Evolutionary conservation across 169 alveolate species (phyloP).

Genomic region (Eimeria falciformis): DNA sequence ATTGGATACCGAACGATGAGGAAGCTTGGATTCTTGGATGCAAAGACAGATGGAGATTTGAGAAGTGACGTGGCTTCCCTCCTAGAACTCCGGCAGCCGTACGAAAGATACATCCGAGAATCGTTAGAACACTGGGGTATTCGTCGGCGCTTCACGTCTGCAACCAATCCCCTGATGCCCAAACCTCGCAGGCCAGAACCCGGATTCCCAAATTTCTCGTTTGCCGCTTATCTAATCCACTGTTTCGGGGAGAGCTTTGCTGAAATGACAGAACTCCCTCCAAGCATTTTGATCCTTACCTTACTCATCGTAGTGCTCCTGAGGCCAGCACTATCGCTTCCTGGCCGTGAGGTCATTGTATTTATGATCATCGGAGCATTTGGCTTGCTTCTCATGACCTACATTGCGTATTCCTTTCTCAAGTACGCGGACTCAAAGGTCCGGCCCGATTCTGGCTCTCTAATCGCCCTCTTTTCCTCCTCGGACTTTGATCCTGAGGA

Average conservation of each 20-base stretch:
- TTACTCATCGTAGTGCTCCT: slow-evolving; percentile 49
- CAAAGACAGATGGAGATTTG: slow-evolving; percentile 44
- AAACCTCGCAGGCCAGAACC: slow-evolving; percentile 36
- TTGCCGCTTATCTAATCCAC: slow-evolving; percentile 44
- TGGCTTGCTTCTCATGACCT: slow-evolving; percentile 54
- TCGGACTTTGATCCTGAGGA: background rate
- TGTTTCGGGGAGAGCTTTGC: slow-evolving; percentile 47
- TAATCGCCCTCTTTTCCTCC: slow-evolving; percentile 1
- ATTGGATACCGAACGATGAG: slow-evolving; percentile 66
- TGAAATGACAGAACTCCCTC: slow-evolving; percentile 66
- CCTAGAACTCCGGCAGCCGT: background rate
- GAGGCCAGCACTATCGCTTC: slow-evolving; percentile 62
- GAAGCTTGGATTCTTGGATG: slow-evolving; percentile 11
- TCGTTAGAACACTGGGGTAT: slow-evolving; percentile 60
- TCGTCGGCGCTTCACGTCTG: slow-evolving; percentile 28
- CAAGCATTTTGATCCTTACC: slow-evolving; percentile 35
- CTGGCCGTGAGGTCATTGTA: slow-evolving; percentile 56
- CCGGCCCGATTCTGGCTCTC: slow-evolving; percentile 27
- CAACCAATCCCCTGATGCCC: slow-evolving; percentile 51
- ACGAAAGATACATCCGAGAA: background rate
- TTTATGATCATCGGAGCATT: slow-evolving; percentile 66
- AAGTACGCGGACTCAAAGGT: slow-evolving; percentile 4
- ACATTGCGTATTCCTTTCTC: background rate
- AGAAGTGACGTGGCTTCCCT: background rate
- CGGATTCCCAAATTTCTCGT: slow-evolving; percentile 49